phyloP scores from a whole-genome alignment of 495 filamentous ascomycete species.

The Amorphotheca resinae region DNA sequence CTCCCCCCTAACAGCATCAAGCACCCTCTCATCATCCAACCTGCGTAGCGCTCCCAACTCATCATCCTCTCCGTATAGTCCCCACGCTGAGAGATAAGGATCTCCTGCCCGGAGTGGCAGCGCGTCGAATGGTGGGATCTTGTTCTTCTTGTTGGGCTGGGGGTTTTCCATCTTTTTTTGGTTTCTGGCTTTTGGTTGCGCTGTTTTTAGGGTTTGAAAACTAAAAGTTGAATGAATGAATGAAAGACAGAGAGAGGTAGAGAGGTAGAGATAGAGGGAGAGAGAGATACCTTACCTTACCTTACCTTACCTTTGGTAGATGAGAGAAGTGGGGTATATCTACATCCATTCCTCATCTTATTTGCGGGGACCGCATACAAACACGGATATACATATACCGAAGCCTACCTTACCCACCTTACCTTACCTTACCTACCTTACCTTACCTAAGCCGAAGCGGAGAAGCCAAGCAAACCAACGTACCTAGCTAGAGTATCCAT shows the following conservation, averaged over 20 bases:
- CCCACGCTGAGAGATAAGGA: conserved; percentile 34
- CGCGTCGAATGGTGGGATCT: conserved; percentile 30
- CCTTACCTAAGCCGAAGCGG: too few species aligned
- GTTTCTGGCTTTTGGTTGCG: not conserved
- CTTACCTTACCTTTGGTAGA: too few species aligned
- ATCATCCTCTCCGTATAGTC: conserved; percentile 35
- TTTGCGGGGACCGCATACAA: too few species aligned
- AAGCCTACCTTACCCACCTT: too few species aligned
- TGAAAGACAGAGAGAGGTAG: not conserved
- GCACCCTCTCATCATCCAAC: conserved; percentile 30
- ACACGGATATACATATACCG: too few species aligned
- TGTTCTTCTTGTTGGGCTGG: conserved; percentile 22
- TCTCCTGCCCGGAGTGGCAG: conserved; percentile 30
- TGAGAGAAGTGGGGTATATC: too few species aligned
- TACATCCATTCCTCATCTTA: too few species aligned
- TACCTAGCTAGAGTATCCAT: too few species aligned
- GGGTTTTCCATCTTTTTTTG: not conserved
- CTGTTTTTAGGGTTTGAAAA: not conserved
- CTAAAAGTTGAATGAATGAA: not conserved
- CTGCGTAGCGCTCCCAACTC: conserved; percentile 35
- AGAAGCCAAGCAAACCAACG: too few species aligned
- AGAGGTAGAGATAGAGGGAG: not conserved
- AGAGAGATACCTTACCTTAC: too few species aligned
- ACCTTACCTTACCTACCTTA: too few species aligned
- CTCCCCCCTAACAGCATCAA: conserved; percentile 33